Percentiles rank a stretch among this genome's conserved stretches.
These are phyloP conservation scores for Ganoderma lucidum DNA, from an alignment of 1,284 basidiomycete genomes.

Conservation along the genomic window DNA sequence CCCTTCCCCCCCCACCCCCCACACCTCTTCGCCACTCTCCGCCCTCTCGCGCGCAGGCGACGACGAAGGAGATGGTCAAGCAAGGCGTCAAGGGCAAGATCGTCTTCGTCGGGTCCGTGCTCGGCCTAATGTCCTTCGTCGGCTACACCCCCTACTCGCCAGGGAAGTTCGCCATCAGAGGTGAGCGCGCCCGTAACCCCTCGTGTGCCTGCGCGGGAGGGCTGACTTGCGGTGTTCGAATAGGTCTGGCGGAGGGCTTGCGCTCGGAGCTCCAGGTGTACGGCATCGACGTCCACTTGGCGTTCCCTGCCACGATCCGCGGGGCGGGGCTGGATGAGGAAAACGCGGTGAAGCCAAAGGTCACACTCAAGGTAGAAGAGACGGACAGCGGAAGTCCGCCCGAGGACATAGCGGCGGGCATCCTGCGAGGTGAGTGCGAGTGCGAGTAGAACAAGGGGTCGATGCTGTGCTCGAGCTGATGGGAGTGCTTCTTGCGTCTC, in stretches of 20 bases:
- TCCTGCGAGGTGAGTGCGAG: slow-evolving; percentile 14
- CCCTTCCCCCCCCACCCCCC: not conserved
- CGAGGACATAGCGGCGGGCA: slow-evolving; percentile 66
- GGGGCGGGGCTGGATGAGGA: slow-evolving; percentile 86
- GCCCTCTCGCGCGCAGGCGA: slow-evolving; percentile 65
- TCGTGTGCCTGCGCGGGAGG: not conserved
- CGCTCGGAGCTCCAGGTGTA: slow-evolving; percentile 87
- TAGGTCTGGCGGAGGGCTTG: slow-evolving; percentile 88
- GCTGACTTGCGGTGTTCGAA: not conserved
- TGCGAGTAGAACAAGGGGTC: not conserved
- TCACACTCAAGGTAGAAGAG: slow-evolving; percentile 87
- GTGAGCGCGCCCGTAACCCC: slow-evolving; percentile 47
- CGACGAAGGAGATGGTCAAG: slow-evolving; percentile 74
- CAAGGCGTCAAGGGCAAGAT: slow-evolving; percentile 73
- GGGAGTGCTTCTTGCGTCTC: not conserved
- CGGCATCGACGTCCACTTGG: slow-evolving; percentile 84
- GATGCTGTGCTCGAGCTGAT: not conserved
- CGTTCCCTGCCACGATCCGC: slow-evolving; percentile 88
- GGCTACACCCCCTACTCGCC: slow-evolving; percentile 91
- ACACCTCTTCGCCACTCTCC: too few species aligned
- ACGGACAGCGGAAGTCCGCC: slow-evolving; percentile 74
- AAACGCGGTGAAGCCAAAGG: slow-evolving; percentile 82
- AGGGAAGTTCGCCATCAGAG: slow-evolving; percentile 82
- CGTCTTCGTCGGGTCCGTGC: slow-evolving; percentile 81
- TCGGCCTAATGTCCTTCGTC: slow-evolving; percentile 83